These are phyloP conservation scores for Neohortaea acidophila DNA, from an alignment of 495 filamentous ascomycete species.

Conservation along the genomic window DNA sequence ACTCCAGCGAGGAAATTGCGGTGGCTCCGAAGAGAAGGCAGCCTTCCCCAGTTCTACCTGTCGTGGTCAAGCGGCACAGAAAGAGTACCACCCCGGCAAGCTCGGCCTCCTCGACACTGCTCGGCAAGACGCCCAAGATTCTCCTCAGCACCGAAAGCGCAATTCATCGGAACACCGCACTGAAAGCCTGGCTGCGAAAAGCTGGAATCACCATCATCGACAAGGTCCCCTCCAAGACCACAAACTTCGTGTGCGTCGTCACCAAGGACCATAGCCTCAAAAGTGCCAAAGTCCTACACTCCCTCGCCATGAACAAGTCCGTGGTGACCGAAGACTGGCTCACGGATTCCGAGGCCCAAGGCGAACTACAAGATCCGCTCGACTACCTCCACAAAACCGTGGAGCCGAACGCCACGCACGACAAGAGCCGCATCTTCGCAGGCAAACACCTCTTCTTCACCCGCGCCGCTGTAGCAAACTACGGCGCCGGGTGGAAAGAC, in stretches of 20 bases:
- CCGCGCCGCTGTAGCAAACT: slow-evolving; percentile 2
- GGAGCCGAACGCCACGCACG: background rate
- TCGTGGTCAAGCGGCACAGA: background rate
- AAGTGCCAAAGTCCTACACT: slow-evolving; percentile 10
- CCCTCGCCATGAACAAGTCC: slow-evolving; percentile 2
- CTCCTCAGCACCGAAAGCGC: background rate
- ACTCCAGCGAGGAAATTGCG: background rate
- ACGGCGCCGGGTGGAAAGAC: slow-evolving; percentile 4
- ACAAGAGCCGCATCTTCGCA: slow-evolving; percentile 4
- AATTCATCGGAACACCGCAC: background rate
- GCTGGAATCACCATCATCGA: slow-evolving; percentile 1
- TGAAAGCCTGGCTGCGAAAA: background rate
- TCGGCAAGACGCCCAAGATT: background rate
- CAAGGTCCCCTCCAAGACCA: background rate
- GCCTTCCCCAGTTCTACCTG: background rate
- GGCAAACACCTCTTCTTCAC: slow-evolving; percentile 12
- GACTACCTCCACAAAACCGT: slow-evolving; percentile 8
- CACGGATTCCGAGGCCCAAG: background rate
- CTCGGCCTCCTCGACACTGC: background rate
- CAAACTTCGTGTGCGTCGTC: slow-evolving; percentile 13
- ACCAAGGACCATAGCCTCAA: background rate
- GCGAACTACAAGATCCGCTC: slow-evolving; percentile 5
- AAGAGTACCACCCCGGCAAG: background rate
- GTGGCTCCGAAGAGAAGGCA: background rate
- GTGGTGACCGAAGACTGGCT: slow-evolving; percentile 13